Evolutionary conservation across 176 grass and related monocot species (phyloP), one percentile per base, ranked within the genome.

Genomic region (Pontederia paniculata): DNA sequence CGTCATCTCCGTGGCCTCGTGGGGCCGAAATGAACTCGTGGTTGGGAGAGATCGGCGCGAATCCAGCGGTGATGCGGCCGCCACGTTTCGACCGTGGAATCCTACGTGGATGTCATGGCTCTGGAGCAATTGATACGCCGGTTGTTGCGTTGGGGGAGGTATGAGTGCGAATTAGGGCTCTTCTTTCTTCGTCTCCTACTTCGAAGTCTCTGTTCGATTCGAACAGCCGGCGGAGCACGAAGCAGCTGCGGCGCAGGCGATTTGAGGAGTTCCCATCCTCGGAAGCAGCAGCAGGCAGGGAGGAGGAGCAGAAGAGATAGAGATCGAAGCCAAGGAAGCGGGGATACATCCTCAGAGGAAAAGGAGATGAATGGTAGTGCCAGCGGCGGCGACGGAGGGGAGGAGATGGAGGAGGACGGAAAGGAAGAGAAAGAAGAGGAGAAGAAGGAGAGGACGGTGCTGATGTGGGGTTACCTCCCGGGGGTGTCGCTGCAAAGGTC

Each of bases 391-490:
- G 28, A 37, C 7, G 28, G 1, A 2, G 28, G 1, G 28, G 28
- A 61, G 47, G 48, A 72, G 46, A 23, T 70, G 60, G 80, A 79
- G 74, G 80, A 63, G 44, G 60, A 63, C 11, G 44, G 20, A 5
- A 63, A 64, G 65, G 72, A 84, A 68, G 63, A 54, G 53, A 73
- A 63, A 44, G 61, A 54, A 68, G 61, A n/a, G 2, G 0, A 21
- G 45, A 56, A 19, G 48, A 90, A 74, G 68, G 87, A 82, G 67
- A 80, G 78, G 66, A 67, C 81, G 17, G 83, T 93, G 61, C 71
- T 98, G 62, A 93, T 98, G 87, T 98, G 94, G 94, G 94, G 94
- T 10, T 98, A 98, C 78, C 84, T 98, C n/a, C 93, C 94, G 5
- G 87, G 94, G 5, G 78, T 85, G 7, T 88, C 87, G 53, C 94